phyloP scores from a whole-genome alignment of 495 filamentous ascomycete species.

The Rostrohypoxylon terebratum region DNA sequence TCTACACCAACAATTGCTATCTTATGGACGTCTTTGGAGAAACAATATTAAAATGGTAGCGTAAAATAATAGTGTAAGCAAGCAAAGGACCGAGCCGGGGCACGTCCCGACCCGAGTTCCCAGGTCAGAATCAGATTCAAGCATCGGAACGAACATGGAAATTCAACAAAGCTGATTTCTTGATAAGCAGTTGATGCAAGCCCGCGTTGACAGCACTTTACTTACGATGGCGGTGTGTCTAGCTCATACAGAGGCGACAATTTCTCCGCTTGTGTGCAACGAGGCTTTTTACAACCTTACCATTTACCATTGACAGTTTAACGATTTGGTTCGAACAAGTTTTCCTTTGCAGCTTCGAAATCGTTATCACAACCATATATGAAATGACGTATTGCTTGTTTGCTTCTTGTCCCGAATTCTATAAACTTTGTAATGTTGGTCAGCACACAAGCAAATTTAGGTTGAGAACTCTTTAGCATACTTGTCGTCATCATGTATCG shows the following conservation, averaged over 20 bases:
- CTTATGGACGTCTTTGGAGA: neutral
- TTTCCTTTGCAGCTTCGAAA: neutral
- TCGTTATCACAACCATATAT: neutral
- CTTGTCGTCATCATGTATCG: conserved; percentile 1
- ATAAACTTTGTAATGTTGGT: neutral
- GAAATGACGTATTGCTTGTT: conserved; percentile 7
- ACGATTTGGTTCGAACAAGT: neutral
- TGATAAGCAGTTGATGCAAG: conserved; percentile 1
- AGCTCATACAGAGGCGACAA: neutral
- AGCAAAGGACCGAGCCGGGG: conserved; percentile 2
- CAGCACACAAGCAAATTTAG: neutral
- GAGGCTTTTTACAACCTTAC: conserved; percentile 3
- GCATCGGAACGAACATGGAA: neutral
- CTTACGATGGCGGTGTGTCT: neutral
- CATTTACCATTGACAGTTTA: neutral
- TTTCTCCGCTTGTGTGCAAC: neutral
- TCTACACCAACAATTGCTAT: neutral
- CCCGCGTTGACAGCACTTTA: neutral
- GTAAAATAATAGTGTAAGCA: neutral
- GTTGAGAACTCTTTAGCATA: neutral
- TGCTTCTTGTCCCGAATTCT: neutral
- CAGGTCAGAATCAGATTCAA: neutral
- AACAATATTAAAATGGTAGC: neutral
- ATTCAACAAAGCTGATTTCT: neutral
- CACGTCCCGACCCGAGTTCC: conserved; percentile 9